A percentile compares a stretch with the other conserved stretches of the same genome.
These are phyloP conservation scores for Phytophthora megakarya DNA, from an alignment of 352 stramenopile species.

Conservation along the genomic window DNA sequence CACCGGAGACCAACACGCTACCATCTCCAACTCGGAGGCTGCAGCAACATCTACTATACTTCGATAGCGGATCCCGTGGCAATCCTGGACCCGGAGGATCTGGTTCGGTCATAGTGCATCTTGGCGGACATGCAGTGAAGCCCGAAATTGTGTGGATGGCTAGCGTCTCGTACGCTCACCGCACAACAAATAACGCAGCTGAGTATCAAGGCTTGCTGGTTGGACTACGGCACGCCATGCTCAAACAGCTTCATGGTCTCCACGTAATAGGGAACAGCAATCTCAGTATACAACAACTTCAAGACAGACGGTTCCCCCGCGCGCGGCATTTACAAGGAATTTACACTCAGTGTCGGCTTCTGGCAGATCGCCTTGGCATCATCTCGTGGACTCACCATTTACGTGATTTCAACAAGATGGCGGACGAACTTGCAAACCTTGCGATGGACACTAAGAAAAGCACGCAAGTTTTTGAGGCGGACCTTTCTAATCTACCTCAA, in stretches of 20 bases:
- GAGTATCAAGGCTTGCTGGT: neutral
- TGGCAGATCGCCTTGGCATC: neutral
- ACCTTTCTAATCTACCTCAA: too few relatives aligned
- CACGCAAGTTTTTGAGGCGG: too few relatives aligned
- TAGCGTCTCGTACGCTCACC: neutral
- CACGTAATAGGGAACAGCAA: neutral
- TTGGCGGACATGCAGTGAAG: too few relatives aligned
- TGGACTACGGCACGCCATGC: neutral
- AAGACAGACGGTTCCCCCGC: neutral
- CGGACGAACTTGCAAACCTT: neutral
- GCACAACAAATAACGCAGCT: neutral
- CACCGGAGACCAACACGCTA: too few relatives aligned
- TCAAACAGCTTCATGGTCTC: neutral
- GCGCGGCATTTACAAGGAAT: neutral
- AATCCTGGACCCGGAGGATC: too few relatives aligned
- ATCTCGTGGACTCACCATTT: neutral
- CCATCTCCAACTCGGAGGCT: too few relatives aligned
- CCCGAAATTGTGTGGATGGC: neutral
- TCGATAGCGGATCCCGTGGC: too few relatives aligned
- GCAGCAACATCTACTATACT: too few relatives aligned
- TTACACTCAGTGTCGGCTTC: neutral
- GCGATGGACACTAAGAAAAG: constrained; percentile 1
- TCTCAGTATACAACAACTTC: neutral
- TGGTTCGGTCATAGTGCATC: too few relatives aligned
- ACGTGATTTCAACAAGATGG: neutral